Evolutionary conservation across 306 rosid genomes (phyloP).

Genomic region (Quercus parvula): DNA sequence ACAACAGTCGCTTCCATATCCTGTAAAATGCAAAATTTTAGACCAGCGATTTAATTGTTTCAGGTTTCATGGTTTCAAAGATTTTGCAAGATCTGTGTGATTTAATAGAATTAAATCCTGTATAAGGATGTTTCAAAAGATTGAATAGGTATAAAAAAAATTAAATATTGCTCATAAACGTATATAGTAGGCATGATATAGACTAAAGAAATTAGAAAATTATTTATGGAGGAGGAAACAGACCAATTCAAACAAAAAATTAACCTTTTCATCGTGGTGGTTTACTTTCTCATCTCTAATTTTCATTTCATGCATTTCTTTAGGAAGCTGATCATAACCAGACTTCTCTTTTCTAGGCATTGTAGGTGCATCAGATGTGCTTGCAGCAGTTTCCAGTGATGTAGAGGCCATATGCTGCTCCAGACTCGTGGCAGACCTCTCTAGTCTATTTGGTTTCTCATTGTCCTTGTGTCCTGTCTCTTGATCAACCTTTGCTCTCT

Average conservation of each 20-base stretch:
- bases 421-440: constrained; percentile 26
- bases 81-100: background rate
- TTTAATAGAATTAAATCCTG: background rate
- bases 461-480: constrained; percentile 39
- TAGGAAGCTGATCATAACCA: constrained; percentile 63
- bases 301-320: constrained; percentile 66
- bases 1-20: constrained; percentile 60
- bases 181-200: background rate
- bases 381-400: constrained; percentile 38
- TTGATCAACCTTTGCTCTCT: constrained; percentile 66
- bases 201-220: background rate
- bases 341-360: constrained; percentile 46
- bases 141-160: background rate
- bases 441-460: constrained; percentile 27
- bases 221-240: background rate
- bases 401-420: constrained; percentile 35
- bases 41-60: background rate
- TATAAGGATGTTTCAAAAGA: background rate
- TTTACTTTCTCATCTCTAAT: constrained; percentile 63
- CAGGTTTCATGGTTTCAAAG: background rate
- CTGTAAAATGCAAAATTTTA: constrained; percentile 33
- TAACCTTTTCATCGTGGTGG: constrained; percentile 61
- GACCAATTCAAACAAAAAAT: background rate
- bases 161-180: constrained; percentile 6
- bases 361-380: constrained; percentile 39